Evolutionary conservation across 2,329 filamentous ascomycete genomes (phyloP), one percentile per base, ranked within the genome.

Genomic region (Beauveria varroae): DNA sequence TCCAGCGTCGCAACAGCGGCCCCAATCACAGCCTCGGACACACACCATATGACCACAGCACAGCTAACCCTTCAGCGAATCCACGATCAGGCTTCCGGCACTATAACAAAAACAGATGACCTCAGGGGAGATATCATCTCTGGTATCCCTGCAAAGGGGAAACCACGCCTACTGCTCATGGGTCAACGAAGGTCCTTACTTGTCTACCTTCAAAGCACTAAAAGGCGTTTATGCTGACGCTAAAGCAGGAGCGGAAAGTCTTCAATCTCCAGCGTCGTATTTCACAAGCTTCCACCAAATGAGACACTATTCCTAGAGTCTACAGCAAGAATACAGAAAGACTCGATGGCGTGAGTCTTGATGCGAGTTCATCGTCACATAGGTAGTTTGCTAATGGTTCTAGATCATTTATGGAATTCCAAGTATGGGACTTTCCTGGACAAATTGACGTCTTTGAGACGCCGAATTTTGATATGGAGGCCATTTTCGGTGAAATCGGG

Each of bases 401-500:
- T 62, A 97, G 92, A 67, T 98, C 95, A 3, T 98, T 99, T 73
- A 97, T 98, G 92, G 93, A 98, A 72, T 97, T 98, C 67, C 93
- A 98, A 76, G 91, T 97, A 53, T 97, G 93, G 90, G 95, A 99
- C 72, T 93, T 99, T 62, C 95, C 95, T 2, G 93, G 93, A 26
- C 93, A 98, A 75, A 86, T 98, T 65, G 91, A 97, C 76, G 80
- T 86, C 61, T 96, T 96, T 69, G 87, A 96, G 63, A 91, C 95
- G 69, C 87, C 91, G 4, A 88, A 86, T 53, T 96, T 96, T 69
- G 93, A 98, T 72, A 88, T 95, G 64, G 91, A 96, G 68, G 88
- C 90, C 69, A 93, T 98, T 69, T 99, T 99, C 74, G 90, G 91
- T 67, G 92, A 93, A 70, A 91, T 96, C 18, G 95, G 95, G 22